Conservation (phyloP, 768 basidiomycete genomes). For the Nidula microcarpa region DNA sequence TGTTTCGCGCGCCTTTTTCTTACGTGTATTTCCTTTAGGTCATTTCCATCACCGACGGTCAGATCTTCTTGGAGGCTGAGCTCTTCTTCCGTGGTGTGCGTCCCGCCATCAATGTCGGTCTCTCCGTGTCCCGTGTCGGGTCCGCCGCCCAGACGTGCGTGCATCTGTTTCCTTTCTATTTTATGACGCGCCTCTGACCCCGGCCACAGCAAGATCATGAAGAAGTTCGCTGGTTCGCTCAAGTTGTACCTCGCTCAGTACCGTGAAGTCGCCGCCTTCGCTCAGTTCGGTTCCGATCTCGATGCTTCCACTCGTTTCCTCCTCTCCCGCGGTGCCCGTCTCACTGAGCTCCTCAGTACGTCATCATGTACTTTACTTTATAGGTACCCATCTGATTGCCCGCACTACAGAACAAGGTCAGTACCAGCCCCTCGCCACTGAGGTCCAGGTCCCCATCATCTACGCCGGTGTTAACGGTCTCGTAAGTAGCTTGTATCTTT, state of each 20-base stretch:
- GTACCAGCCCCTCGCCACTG: conserved; percentile 92
- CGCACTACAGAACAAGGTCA: conserved; percentile 84
- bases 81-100: conserved; percentile 99
- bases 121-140: conserved; percentile 99
- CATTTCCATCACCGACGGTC: conserved; percentile 99
- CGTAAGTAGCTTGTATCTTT: conserved; percentile 37
- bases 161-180: not conserved
- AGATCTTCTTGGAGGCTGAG: conserved; percentile 99
- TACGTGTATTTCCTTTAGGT: conserved; percentile 50
- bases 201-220: conserved; percentile 87
- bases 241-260: conserved; percentile 99
- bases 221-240: conserved; percentile 99
- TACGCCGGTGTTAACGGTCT: conserved; percentile 99
- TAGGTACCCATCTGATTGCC: conserved; percentile 10
- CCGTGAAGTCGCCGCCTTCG: conserved; percentile 99
- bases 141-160: conserved; percentile 99
- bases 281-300: conserved; percentile 99
- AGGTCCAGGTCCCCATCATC: conserved; percentile 97
- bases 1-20: conserved; percentile 3
- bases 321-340: conserved; percentile 94
- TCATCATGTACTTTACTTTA: conserved; percentile 6
- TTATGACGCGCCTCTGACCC: conserved; percentile 3
- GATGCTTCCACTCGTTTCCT: conserved; percentile 99
- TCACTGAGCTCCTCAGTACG: conserved; percentile 92
- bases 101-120: conserved; percentile 99